Base-by-base conservation (phyloP, 108 stramenopile genomes). In the Phaeodactylum tricornutum region DNA sequence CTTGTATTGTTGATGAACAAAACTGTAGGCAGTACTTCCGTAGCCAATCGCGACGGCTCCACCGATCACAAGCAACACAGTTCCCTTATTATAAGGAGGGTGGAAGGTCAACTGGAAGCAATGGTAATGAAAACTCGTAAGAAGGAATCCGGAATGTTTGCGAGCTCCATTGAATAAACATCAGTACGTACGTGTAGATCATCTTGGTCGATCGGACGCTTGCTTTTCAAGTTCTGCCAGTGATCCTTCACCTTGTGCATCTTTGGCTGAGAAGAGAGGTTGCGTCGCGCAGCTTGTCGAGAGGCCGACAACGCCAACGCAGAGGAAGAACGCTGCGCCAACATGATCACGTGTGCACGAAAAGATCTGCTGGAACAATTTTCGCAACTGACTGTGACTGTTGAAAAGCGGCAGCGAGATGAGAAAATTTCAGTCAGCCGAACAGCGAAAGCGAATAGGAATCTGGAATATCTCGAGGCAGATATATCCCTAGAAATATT, bases 1-100 rank as follows among this genome's bases (percentile, higher is more conserved):
- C 72, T 88, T 88, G 57, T 79, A 67, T 65, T 84, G 81, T 51
- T 88, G 86, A 44, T 81, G 79, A 3, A 56, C 43, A 66, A 77
- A 71, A 22, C 85, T 81, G 37, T 68, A 76, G 27, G 59, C 71
- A 75, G 82, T 87, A 59, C 64, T 36, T 29, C 85, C 59, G 35
- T 32, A 45, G 19, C 38, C 50, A 23, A 32, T 43, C 22, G 33
- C 28, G 42, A 30, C 17, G 15, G 65, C 22, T 27, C 58, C 66
- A 40, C 35, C 47, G 22, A 29, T 53, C 25, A 63, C 43, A 3
- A 14, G 36, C 34, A 26, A 16, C 20, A 52, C 32, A 14, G 51
- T 52, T 16, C 33, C 31, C 9, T 47, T 50, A 52, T 67, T 74
- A 59, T 54, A 74, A 2, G 72, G 66, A 43, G 72, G 66, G 34